Evolutionary conservation across 495 filamentous ascomycete genomes (phyloP).

Genomic region (Penicillium bialowiezense): DNA sequence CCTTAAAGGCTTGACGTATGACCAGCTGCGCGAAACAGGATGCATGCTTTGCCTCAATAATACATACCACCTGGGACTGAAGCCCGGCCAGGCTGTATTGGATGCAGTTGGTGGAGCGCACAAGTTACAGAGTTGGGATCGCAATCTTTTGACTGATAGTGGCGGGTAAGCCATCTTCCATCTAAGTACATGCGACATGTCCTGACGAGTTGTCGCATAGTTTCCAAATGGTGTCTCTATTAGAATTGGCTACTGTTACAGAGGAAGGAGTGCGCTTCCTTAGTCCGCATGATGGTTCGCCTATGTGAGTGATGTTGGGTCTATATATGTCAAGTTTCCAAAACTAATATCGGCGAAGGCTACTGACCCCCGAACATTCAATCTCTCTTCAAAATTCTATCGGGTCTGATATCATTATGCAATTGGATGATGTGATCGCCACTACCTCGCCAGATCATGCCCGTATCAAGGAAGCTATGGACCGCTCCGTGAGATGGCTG

Average conservation of each 20-base stretch:
- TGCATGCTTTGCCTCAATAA: constrained; percentile 95
- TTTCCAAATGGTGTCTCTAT: constrained; percentile 97
- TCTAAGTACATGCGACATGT: neutral
- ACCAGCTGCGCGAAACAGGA: constrained; percentile 82
- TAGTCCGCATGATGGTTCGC: constrained; percentile 87
- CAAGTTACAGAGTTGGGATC: constrained; percentile 88
- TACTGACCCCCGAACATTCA: constrained; percentile 95
- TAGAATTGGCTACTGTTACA: constrained; percentile 90
- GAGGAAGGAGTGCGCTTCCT: constrained; percentile 95
- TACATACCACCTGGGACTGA: constrained; percentile 93
- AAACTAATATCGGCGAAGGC: constrained; percentile 38
- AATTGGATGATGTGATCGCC: constrained; percentile 94
- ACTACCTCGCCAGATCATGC: constrained; percentile 85
- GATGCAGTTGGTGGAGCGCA: constrained; percentile 89
- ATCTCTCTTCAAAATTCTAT: constrained; percentile 96
- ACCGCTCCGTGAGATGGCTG: constrained; percentile 95
- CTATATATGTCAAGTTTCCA: neutral
- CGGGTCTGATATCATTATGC: constrained; percentile 99
- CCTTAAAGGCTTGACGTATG: constrained; percentile 88
- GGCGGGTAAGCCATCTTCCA: constrained; percentile 69
- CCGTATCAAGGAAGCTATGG: constrained; percentile 92
- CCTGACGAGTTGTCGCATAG: constrained; percentile 43
- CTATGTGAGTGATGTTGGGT: constrained; percentile 59
- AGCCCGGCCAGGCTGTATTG: constrained; percentile 85
- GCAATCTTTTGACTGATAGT: constrained; percentile 95